Evolutionary conservation across 2,329 filamentous ascomycete genomes (phyloP), one percentile per base, ranked within the genome.

Genomic region (Exophiala calicioides): DNA sequence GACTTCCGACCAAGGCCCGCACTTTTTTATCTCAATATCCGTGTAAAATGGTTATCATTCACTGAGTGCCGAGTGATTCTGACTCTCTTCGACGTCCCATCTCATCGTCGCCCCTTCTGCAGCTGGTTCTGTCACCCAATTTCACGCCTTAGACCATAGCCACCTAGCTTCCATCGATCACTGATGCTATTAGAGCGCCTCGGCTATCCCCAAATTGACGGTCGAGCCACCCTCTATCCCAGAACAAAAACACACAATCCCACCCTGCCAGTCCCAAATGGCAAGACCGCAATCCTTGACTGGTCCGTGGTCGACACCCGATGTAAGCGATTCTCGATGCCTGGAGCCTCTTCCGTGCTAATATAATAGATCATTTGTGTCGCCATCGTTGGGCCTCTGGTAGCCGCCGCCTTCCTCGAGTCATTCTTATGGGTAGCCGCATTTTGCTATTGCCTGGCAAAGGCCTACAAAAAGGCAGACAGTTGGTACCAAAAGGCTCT

Each of bases 351-450:
- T 26, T 26, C 18, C 16, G 16, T 23, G 41, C 41, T 52, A 15
- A 52, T 18, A 19, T 27, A 16, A 18, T 57, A 97, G 88, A 90
- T 95, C 59, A 74, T 91, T 46, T 96, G 94, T 65, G 85, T 90
- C 6, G 74, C 83, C 45, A 85, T 96, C 57, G 79, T 96, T 26
- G 88, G 88, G 13, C 68, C 85, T 5, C 75, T 96, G 38, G 89
- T 96, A 83, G 61, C 93, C 18, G 87, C 86, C 49, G 91, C 91
- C 2, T 76, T 90, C 21, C 74, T 97, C 6, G 91, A 97, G 71
- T 97, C 93, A 90, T 83, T 95, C 51, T 79, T 97, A 10, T 96
- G 90, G 89, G 77, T 97, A 30, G 82, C 86, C n/a, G 90, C 91
- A 3, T 97, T 97, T 64, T 65, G 93, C 53, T 97, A 96, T 69